Evolutionary conservation across 2,329 filamentous ascomycete genomes (phyloP).

Genomic region (Fusarium sororula): DNA sequence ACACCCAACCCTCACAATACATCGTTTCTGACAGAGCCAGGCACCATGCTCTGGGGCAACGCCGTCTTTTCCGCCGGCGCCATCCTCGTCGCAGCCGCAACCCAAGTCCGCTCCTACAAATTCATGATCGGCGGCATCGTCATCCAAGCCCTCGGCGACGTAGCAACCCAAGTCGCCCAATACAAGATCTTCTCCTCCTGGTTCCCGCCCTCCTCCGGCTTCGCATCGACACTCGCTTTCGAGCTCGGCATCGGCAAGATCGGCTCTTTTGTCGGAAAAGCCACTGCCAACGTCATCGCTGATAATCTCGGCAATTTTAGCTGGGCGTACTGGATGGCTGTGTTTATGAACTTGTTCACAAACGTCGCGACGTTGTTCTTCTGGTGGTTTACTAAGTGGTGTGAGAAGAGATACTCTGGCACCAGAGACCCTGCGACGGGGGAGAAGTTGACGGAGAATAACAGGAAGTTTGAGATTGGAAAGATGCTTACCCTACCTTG

Average conservation of each 20-base stretch:
- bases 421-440: conserved; percentile 65
- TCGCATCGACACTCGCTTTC: conserved; percentile 68
- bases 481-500: conserved; percentile 68
- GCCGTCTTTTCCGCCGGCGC: conserved; percentile 66
- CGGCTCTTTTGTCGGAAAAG: conserved; percentile 67
- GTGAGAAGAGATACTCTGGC: conserved; percentile 56
- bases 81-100: conserved; percentile 66
- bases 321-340: conserved; percentile 69
- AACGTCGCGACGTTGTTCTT: conserved; percentile 63
- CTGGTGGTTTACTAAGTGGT: conserved; percentile 64
- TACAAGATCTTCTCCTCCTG: conserved; percentile 73
- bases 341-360: conserved; percentile 72
- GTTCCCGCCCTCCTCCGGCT: conserved; percentile 69
- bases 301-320: conserved; percentile 66
- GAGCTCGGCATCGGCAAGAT: conserved; percentile 70
- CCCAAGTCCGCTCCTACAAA: conserved; percentile 63
- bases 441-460: conserved; percentile 67
- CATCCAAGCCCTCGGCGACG: conserved; percentile 67
- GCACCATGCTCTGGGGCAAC: conserved; percentile 69
- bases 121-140: conserved; percentile 69
- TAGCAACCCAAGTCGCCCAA: conserved; percentile 70
- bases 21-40: conserved; percentile 27
- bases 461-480: conserved; percentile 63
- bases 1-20: accelerated
- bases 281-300: conserved; percentile 67